Percentiles rank a stretch among this genome's conserved stretches.
These are phyloP conservation scores for Neocucurbitaria cava DNA, from an alignment of 2,329 filamentous ascomycete species.

Conservation along the genomic window DNA sequence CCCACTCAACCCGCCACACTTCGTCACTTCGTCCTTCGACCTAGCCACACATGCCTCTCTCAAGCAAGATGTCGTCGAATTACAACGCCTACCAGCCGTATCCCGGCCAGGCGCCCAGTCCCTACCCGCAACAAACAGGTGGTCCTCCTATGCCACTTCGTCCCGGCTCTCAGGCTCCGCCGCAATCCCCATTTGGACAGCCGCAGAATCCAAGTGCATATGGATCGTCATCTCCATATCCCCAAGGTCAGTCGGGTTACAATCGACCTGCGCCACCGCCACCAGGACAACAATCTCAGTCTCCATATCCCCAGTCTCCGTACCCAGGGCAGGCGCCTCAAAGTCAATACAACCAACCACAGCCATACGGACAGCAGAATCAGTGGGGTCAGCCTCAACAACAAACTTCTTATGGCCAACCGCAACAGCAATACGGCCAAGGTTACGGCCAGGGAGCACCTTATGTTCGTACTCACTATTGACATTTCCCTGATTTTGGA, in stretches of 20 bases:
- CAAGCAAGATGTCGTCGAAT: constrained; percentile 36
- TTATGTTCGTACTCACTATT: constrained; percentile 29
- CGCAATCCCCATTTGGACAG: constrained; percentile 54
- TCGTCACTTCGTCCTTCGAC: constrained; percentile 13
- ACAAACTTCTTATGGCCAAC: constrained; percentile 23
- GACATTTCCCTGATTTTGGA: background rate
- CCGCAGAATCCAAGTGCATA: constrained; percentile 46
- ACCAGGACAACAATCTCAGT: constrained; percentile 31
- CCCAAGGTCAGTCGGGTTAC: constrained; percentile 43
- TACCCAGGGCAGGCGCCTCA: constrained; percentile 27
- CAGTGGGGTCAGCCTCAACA: constrained; percentile 31
- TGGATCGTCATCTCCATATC: constrained; percentile 46
- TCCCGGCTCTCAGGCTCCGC: constrained; percentile 45
- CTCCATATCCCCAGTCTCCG: constrained; percentile 35
- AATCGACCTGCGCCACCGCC: constrained; percentile 45
- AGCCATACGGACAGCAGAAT: constrained; percentile 38
- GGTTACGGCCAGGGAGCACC: constrained; percentile 40
- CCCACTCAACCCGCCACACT: constrained; percentile 15
- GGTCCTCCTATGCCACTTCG: constrained; percentile 41
- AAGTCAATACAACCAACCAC: constrained; percentile 31
- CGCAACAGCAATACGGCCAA: constrained; percentile 38
- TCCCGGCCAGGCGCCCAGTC: constrained; percentile 35
- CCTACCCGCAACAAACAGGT: constrained; percentile 35
- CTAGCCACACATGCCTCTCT: constrained; percentile 36
- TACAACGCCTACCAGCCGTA: constrained; percentile 42